phyloP scores from a whole-genome alignment of 176 grass and related monocot species.

The Tillandsia leiboldiana region DNA sequence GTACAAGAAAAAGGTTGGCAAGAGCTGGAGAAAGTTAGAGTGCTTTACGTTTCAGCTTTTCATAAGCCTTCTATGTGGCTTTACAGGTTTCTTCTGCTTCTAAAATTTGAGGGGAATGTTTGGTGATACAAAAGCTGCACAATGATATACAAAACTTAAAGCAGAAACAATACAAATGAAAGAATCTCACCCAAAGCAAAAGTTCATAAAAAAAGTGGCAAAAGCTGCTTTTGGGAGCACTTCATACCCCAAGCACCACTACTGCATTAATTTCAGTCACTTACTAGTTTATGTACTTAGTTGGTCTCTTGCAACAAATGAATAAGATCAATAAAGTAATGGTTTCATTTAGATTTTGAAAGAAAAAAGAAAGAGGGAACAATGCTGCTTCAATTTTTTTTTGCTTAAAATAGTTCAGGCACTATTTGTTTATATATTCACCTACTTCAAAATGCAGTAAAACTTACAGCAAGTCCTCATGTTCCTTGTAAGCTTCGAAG shows the following conservation, averaged over 20 bases:
- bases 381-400: too few species aligned
- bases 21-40: constrained; percentile 7
- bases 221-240: constrained; percentile 1
- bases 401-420: too few species aligned
- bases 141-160: neutral
- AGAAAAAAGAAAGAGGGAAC: neutral
- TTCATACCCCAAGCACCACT: constrained; percentile 3
- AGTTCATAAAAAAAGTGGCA: constrained; percentile 2
- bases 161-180: neutral
- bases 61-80: neutral
- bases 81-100: constrained; percentile 7
- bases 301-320: neutral
- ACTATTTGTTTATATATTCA: too few species aligned
- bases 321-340: neutral
- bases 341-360: neutral
- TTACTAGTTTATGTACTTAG: neutral
- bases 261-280: neutral
- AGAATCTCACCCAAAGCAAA: constrained; percentile 3
- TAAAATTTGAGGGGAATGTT: constrained; percentile 10
- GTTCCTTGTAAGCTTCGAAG: too few species aligned
- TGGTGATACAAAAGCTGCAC: constrained; percentile 9
- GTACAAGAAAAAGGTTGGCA: neutral
- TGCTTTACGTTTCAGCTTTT: neutral
- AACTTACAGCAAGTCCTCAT: too few species aligned
- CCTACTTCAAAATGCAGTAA: too few species aligned